Base-by-base conservation (phyloP, 2,329 filamentous ascomycete genomes). In the Penicillium griseofulvum region DNA sequence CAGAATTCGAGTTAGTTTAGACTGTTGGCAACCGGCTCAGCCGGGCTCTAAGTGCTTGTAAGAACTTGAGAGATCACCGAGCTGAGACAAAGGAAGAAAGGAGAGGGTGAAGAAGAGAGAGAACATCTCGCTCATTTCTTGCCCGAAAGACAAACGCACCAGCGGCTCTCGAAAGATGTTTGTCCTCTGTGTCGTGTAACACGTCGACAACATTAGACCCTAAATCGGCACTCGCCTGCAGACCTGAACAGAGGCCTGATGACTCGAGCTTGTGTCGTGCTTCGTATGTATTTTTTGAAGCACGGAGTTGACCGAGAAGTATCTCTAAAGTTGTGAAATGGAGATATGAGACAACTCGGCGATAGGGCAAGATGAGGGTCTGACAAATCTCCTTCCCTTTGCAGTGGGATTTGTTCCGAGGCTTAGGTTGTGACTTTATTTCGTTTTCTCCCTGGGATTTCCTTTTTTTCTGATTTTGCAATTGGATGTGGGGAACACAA, bases 111-210 rank as follows among this genome's bases (percentile, higher is more conserved):
- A 42, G 48, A 59, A 50, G 50, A 49, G 44, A 45, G 48, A 50
- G 50, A 47, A 42, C 47, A 53, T 56, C 29, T 49, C 22, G 42
- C 19, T 56, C 46, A 52, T 31, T 54, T 52, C 49, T 33, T 48
- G 37, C 22, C 51, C 42, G 46, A 55, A 58, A 46, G 51, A 44
- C 49, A 60, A 63, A 70, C 69, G 57, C 56, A 70, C 67, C 67
- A 64, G 56, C 56, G 61, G 61, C 55, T 63, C 62, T 65, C 59
- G 62, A 67, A 63, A 63, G 60, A 71, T 69, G 68, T 69, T 70
- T 70, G 69, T 63, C 55, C 56, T 60, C 56, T 64, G 58, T 52
- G 57, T 69, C 52, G 66, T 71, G 67, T 70, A 70, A 71, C 68
- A 63, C 56, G 61, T 65, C 57, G 64, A 63, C 59, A 66, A 68